Conservation (phyloP, 257 asterid species). For the Scutellaria barbata region DNA sequence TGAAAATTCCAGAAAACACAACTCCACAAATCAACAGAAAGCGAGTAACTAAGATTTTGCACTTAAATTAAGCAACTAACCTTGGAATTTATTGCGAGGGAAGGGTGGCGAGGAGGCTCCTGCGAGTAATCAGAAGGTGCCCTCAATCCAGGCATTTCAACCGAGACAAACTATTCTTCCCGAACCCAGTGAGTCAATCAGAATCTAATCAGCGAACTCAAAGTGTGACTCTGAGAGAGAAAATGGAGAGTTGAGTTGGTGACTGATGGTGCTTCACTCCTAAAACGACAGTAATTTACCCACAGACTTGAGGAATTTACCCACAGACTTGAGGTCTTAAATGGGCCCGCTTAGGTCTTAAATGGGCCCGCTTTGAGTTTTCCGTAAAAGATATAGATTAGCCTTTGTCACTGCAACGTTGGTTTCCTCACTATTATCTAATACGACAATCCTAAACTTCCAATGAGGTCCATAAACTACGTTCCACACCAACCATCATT, state of each 20-base stretch:
- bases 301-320: not conserved
- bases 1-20: slow-evolving; percentile 7
- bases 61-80: slow-evolving; percentile 33
- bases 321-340: not conserved
- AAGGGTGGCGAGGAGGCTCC: slow-evolving; percentile 87
- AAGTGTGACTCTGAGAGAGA: slow-evolving; percentile 3
- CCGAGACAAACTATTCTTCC: not conserved
- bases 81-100: slow-evolving; percentile 76
- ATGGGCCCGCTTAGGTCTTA: slow-evolving; percentile 2
- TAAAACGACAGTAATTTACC: not conserved
- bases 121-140: slow-evolving; percentile 83
- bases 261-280: not conserved
- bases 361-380: not conserved
- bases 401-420: not conserved
- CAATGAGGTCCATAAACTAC: not conserved
- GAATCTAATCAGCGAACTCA: slow-evolving; percentile 5
- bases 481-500: slow-evolving; percentile 5
- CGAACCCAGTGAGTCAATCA: not conserved
- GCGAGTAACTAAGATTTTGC: not conserved
- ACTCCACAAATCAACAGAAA: not conserved
- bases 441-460: slow-evolving; percentile 6
- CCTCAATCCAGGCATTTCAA: slow-evolving; percentile 73
- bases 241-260: not conserved
- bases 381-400: not conserved
- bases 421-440: not conserved